Evolutionary conservation across 2,329 filamentous ascomycete genomes (phyloP), one percentile per base, ranked within the genome.

Genomic region (Capronia epimyces): DNA sequence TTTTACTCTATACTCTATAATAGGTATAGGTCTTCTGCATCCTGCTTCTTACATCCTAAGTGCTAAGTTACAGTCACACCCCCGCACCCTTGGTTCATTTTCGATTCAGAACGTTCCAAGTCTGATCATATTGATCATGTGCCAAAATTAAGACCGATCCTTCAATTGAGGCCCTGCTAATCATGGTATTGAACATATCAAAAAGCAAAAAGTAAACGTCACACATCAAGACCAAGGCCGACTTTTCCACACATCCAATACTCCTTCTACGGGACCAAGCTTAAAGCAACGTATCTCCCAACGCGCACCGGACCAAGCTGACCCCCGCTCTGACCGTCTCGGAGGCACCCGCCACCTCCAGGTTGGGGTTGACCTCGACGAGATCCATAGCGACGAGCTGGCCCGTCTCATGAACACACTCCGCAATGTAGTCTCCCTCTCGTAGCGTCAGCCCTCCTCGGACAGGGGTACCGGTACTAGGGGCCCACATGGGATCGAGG

Each of bases 341-440:
- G 50, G 80, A 78, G 1, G 87, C 89, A 4, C 87, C 89, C 53
- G 77, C 77, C 1, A 78, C 71, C 40, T 84, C 84, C 50, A 89
- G 71, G 60, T 77, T 81, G 16, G 86, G 86, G 72, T 89, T 90
- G 58, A 90, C 85, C 72, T 90, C 86, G 56, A 91, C 87, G 58
- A 93, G 71, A 67, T 93, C 87, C 71, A 93, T 83, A 37, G 86
- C 86, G 9, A 91, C 75, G 49, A 91, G 71, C 66, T 80, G 86
- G 46, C 87, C 87, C 5, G 86, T 89, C 73, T 87, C 77, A 67
- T 91, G 86, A 18, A 91, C 84, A 60, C 80, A 83, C 72, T 91
- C 93, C 63, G 89, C 94, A 69, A 98, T 97, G 72, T 88, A 98
- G 69, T 97, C 93, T 34, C 93, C 93, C 74, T 98, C 93, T 49